Conservation (phyloP, 2,329 filamentous ascomycete genomes). For the Pseudogymnoascus sp. region DNA sequence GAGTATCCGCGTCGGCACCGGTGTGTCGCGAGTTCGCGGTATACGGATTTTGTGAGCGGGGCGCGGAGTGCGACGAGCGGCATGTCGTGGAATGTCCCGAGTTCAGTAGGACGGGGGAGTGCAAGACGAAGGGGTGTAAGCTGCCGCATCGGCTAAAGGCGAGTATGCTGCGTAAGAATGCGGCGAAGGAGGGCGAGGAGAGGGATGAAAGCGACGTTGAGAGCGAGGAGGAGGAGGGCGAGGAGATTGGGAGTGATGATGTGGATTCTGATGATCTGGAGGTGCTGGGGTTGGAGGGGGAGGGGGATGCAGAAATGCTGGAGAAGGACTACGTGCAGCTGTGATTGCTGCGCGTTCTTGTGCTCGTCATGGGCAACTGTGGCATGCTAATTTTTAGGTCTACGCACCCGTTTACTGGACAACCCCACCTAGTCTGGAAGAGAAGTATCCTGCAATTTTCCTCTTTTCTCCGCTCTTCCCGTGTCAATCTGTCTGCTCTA, state of each 20-base stretch:
- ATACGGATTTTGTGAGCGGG: constrained; percentile 82
- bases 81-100: constrained; percentile 93
- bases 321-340: constrained; percentile 52
- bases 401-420: not conserved
- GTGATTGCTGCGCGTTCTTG: constrained; percentile 24
- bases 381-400: constrained; percentile 4
- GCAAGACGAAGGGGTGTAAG: constrained; percentile 72
- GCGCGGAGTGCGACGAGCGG: constrained; percentile 65
- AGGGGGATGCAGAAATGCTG: constrained; percentile 44
- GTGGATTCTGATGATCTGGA: constrained; percentile 69
- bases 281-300: constrained; percentile 47
- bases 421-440: not conserved
- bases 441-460: not conserved
- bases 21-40: constrained; percentile 80
- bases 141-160: constrained; percentile 82
- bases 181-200: constrained; percentile 33
- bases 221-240: constrained; percentile 62
- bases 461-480: not conserved
- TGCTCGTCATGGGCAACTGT: not conserved
- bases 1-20: constrained; percentile 63
- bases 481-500: not conserved
- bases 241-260: constrained; percentile 63
- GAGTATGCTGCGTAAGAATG: constrained; percentile 62
- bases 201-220: constrained; percentile 59
- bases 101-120: constrained; percentile 83